Evolutionary conservation across 2,329 filamentous ascomycete genomes (phyloP).

Genomic region (Emergomyces orientalis): DNA sequence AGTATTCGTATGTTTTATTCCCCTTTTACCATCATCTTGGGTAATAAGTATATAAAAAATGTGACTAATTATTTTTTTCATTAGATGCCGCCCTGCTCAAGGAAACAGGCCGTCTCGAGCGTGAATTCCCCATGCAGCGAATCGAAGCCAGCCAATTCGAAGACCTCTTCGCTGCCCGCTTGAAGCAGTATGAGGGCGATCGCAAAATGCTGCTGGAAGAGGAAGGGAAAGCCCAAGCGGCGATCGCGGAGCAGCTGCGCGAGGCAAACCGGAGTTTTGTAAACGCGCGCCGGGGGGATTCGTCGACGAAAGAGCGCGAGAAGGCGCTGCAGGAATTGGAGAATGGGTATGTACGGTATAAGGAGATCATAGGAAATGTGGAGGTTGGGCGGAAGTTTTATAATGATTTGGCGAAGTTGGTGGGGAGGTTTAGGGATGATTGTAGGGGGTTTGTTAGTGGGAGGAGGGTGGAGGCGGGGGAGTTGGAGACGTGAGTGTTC

Average conservation of each 20-base stretch:
- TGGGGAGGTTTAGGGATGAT: conserved; percentile 74
- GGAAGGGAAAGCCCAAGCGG: conserved; percentile 59
- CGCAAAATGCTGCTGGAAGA: conserved; percentile 62
- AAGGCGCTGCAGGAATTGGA: conserved; percentile 79
- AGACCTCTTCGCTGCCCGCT: conserved; percentile 71
- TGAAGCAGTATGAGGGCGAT: conserved; percentile 74
- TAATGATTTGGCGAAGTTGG: conserved; percentile 85
- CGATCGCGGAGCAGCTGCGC: conserved; percentile 57
- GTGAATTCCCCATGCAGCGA: conserved; percentile 72
- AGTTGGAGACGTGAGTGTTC: conserved; percentile 59
- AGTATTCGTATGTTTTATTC: conserved; percentile 55
- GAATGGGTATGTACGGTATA: conserved; percentile 89
- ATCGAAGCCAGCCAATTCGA: conserved; percentile 89
- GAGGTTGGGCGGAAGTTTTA: conserved; percentile 93
- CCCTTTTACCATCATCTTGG: neutral
- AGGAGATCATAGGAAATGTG: conserved; percentile 85
- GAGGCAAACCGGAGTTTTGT: conserved; percentile 72
- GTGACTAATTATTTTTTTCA: neutral
- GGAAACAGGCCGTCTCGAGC: conserved; percentile 76
- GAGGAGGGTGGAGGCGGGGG: conserved; percentile 68
- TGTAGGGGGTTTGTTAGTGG: conserved; percentile 69
- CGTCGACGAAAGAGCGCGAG: conserved; percentile 64
- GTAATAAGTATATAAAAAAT: too few species aligned
- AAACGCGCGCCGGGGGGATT: conserved; percentile 58
- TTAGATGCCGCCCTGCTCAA: conserved; percentile 64